These are phyloP conservation scores for Chaetothyriales sp. DNA, from an alignment of 2,329 filamentous ascomycete genomes.

Conservation along the genomic window DNA sequence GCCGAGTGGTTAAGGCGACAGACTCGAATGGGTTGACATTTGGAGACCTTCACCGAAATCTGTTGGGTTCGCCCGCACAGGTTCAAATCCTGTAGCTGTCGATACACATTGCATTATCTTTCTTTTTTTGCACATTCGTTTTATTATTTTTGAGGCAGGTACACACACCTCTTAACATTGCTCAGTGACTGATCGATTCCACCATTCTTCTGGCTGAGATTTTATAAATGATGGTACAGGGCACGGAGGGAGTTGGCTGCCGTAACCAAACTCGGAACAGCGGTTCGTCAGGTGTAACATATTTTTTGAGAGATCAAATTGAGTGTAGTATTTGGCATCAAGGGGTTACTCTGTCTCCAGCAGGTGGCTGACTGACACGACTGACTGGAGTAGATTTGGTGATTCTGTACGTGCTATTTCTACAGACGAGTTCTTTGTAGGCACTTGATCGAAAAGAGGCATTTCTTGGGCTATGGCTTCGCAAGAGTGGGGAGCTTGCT, in stretches of 20 bases:
- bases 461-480: neutral
- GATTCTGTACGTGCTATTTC: neutral
- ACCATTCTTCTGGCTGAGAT: neutral
- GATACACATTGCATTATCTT: slow-evolving; percentile 3
- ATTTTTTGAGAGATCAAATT: too few species aligned
- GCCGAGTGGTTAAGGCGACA: slow-evolving; percentile 20
- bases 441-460: neutral
- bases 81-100: slow-evolving; percentile 19
- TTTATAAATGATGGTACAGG: neutral
- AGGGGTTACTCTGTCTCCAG: neutral
- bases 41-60: slow-evolving; percentile 5
- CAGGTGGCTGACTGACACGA: too few species aligned
- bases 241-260: neutral
- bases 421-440: neutral
- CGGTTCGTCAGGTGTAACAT: neutral
- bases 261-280: neutral
- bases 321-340: neutral
- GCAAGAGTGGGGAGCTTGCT: slow-evolving; percentile 4
- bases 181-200: neutral
- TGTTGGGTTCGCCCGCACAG: slow-evolving; percentile 19
- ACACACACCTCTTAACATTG: neutral
- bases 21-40: slow-evolving; percentile 8
- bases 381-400: too few species aligned
- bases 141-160: neutral
- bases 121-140: neutral